These are phyloP conservation scores for Sechiopsis laciniata DNA, from an alignment of 306 rosid species.

Conservation along the genomic window DNA sequence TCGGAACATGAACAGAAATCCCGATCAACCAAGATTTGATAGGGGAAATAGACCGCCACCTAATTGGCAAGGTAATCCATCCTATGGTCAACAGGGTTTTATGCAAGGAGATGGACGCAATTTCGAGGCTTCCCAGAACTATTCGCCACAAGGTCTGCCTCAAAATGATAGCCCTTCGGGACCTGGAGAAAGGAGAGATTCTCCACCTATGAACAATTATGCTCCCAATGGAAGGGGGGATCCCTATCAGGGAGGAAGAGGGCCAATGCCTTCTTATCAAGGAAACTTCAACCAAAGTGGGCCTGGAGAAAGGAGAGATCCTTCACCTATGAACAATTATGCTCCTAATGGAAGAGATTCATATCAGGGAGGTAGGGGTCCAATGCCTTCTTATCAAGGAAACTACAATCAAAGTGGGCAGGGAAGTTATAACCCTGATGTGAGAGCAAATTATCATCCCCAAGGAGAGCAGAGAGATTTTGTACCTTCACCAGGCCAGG, in stretches of 20 bases:
- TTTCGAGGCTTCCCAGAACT: conserved; percentile 42
- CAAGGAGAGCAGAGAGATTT: conserved; percentile 40
- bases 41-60: conserved; percentile 32
- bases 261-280: too few relatives aligned
- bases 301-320: conserved; percentile 45
- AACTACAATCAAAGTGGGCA: conserved; percentile 22
- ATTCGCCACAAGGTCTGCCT: conserved; percentile 30
- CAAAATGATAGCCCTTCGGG: conserved; percentile 38
- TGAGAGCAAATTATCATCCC: conserved; percentile 36
- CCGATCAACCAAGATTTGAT: conserved; percentile 35
- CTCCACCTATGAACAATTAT: too few relatives aligned
- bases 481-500: conserved; percentile 46
- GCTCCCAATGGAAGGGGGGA: too few relatives aligned
- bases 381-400: conserved; percentile 44
- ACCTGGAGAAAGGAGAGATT: too few relatives aligned
- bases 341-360: conserved; percentile 37
- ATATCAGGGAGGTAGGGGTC: conserved; percentile 30
- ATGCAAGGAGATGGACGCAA: conserved; percentile 48
- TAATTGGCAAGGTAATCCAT: conserved; percentile 39
- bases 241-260: too few relatives aligned
- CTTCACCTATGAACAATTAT: conserved; percentile 27
- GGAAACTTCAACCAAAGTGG: not conserved
- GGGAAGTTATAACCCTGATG: conserved; percentile 28
- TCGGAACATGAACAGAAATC: conserved; percentile 25
- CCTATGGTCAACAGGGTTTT: conserved; percentile 35